These are phyloP conservation scores for Claviceps humidiphila DNA, from an alignment of 2,329 filamentous ascomycete species.

Conservation along the genomic window DNA sequence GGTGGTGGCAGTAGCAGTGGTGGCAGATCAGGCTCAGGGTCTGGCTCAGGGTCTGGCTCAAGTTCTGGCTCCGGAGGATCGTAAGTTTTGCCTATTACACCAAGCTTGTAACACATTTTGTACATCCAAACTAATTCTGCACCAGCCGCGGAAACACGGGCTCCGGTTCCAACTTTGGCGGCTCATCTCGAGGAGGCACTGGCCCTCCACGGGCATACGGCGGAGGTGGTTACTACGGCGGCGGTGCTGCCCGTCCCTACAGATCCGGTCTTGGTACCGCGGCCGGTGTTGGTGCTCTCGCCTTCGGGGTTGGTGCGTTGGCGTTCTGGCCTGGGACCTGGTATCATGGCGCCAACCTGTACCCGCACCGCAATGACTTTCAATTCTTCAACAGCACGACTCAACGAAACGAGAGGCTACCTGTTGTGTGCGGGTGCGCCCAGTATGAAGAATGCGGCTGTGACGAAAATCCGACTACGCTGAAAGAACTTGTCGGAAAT, in stretches of 20 bases:
- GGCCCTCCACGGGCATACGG: conserved; percentile 45
- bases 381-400: conserved; percentile 36
- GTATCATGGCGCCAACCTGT: conserved; percentile 50
- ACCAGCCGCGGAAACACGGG: conserved; percentile 17
- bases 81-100: conserved; percentile 1
- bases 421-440: conserved; percentile 39
- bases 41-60: conserved; percentile 5
- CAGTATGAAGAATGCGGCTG: conserved; percentile 42
- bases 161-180: conserved; percentile 29
- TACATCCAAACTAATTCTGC: neutral
- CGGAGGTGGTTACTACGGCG: conserved; percentile 52
- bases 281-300: conserved; percentile 38
- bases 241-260: conserved; percentile 52
- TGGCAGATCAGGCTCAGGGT: conserved; percentile 7
- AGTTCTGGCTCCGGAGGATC: conserved; percentile 6
- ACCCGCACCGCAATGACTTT: conserved; percentile 31
- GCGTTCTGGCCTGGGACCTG: conserved; percentile 53
- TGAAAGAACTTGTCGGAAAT: conserved; percentile 49
- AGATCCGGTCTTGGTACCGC: conserved; percentile 36
- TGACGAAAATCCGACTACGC: conserved; percentile 50
- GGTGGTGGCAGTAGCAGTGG: conserved; percentile 14
- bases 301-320: conserved; percentile 35
- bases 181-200: conserved; percentile 41
- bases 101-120: neutral
- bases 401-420: conserved; percentile 22